Evolutionary conservation across 2,329 filamentous ascomycete species (phyloP), one percentile per base, ranked within the genome.

Genomic region (Pseudogymnoascus sp.): DNA sequence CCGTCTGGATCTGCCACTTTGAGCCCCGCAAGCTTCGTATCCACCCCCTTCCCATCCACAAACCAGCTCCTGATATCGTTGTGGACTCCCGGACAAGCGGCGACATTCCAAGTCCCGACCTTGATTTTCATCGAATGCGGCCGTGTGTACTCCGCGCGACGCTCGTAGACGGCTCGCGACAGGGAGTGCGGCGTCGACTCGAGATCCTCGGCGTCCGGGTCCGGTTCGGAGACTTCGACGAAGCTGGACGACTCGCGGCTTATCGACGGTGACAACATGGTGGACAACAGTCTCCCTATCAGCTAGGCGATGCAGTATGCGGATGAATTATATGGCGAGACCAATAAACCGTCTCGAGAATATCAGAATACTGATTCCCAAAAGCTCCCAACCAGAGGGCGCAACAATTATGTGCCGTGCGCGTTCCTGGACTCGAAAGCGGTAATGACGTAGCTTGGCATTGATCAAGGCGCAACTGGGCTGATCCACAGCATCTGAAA

Each of bases 101-200:
- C 95, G 14, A 96, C 91, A 75, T 99, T 99, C 95, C 95, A 99
- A 0, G 90, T 89, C 43, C 93, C 95, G 61, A 99, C 83, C 76
- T 97, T 97, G 75, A 99, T 84, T 67, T 87, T 88, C 69, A 96
- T 85, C 60, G 83, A 83, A 73, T 87, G 87, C 46, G 87, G 84
- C 38, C 87, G 84, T 26, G 89, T 88, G 74, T 93, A 99, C 74
- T 98, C 93, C 59, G 84, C 78, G 70, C 87, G 84, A 62, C 95
- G 84, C 40, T 89, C 86, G 72, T 88, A 84, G 40, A 98, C 79
- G 31, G 84, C 84, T 65, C 79, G 80, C 53, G 84, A 84, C n/a
- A 89, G 81, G 3, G 85, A 87, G 61, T 82, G 79, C 1, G 82
- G 83, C 38, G 77, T 80, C 12, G 79, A 50, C 43, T 50, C 43